These are phyloP conservation scores for Sporisorium iseilematis-ciliati DNA, from an alignment of 1,284 basidiomycete species.

Conservation along the genomic window DNA sequence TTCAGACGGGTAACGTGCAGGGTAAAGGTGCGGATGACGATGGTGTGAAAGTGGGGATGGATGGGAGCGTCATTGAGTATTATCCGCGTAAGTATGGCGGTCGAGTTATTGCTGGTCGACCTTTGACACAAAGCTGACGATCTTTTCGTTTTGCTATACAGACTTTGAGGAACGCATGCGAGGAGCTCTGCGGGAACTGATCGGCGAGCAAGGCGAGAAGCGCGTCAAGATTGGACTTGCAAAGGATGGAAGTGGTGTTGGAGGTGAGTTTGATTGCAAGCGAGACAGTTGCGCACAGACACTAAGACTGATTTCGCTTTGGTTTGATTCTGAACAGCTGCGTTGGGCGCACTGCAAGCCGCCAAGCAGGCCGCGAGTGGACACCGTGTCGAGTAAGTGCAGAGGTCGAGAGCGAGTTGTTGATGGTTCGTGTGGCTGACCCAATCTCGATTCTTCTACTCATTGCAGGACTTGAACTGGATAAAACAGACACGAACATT, in stretches of 20 bases:
- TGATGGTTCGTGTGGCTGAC: conserved; percentile 1
- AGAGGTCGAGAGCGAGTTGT: too few relatives aligned
- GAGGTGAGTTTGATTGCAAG: conserved; percentile 68
- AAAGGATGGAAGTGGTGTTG: conserved; percentile 96
- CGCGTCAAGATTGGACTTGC: conserved; percentile 88
- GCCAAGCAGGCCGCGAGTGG: conserved; percentile 56
- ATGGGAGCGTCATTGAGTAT: conserved; percentile 81
- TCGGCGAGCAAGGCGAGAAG: conserved; percentile 83
- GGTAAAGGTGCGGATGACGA: conserved; percentile 67
- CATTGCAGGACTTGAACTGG: conserved; percentile 9
- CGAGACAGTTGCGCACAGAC: too few relatives aligned
- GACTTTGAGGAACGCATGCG: conserved; percentile 81
- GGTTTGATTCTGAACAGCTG: conserved; percentile 19
- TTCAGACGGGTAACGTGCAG: conserved; percentile 80
- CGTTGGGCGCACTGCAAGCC: conserved; percentile 56
- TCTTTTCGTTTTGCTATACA: conserved; percentile 74
- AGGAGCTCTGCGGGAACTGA: conserved; percentile 79
- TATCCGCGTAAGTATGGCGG: conserved; percentile 28
- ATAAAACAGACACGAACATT: neutral
- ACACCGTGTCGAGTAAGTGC: conserved; percentile 52
- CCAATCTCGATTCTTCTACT: neutral
- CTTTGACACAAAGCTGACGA: neutral
- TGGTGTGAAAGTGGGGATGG: conserved; percentile 56
- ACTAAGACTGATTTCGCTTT: neutral
- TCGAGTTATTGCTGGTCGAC: neutral